These are phyloP conservation scores for Irpex sp. DNA, from an alignment of 1,284 basidiomycete genomes.

Conservation along the genomic window DNA sequence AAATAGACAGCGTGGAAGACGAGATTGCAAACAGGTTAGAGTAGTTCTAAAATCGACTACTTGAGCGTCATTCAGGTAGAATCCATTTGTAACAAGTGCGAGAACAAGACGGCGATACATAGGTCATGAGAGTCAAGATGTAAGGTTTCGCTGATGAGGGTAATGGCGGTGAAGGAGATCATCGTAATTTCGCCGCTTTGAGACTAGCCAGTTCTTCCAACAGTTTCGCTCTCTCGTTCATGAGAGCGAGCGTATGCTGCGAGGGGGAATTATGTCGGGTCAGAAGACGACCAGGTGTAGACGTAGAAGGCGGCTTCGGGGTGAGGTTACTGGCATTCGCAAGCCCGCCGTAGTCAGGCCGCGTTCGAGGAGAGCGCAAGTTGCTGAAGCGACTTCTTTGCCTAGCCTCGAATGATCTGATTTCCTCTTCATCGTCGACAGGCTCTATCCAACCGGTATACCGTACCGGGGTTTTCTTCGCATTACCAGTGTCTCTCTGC, in stretches of 20 bases:
- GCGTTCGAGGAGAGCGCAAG: constrained; percentile 7
- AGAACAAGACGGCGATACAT: no score
- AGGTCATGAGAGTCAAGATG: no score
- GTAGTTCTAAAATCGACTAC: no score
- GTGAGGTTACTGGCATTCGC: no score
- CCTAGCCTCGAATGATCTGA: constrained; percentile 42
- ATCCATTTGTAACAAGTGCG: no score
- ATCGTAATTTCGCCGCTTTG: constrained; percentile 5
- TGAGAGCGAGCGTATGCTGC: constrained; percentile 42
- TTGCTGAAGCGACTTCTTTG: background rate
- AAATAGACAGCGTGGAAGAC: no score
- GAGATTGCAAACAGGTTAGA: no score
- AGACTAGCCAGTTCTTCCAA: constrained; percentile 43
- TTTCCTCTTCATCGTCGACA: constrained; percentile 47
- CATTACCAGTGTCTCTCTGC: background rate
- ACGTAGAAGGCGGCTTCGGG: background rate
- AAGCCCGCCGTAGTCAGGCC: background rate
- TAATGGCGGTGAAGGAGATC: background rate
- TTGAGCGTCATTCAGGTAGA: no score
- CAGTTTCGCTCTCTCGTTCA: constrained; percentile 48
- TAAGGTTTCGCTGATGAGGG: no score
- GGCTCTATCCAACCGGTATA: constrained; percentile 49
- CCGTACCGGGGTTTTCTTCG: constrained; percentile 32
- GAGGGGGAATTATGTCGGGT: constrained; percentile 37
- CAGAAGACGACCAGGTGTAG: constrained; percentile 15